Conservation (phyloP, 495 filamentous ascomycete species). For the Clohesyomyces aquaticus region DNA sequence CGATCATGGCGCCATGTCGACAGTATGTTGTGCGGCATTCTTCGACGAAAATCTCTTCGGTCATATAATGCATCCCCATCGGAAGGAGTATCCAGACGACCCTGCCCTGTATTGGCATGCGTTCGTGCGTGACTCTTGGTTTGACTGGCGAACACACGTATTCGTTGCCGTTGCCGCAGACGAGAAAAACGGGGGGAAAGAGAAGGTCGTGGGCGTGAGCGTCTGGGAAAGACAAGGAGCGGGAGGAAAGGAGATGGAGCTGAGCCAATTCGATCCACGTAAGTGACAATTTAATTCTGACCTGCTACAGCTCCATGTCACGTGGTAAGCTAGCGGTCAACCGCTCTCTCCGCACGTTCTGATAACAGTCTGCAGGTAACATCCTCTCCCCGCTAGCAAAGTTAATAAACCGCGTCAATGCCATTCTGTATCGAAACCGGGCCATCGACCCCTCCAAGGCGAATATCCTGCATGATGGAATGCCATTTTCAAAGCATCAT, state of each 20-base stretch:
- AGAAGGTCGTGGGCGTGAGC: slow-evolving; percentile 23
- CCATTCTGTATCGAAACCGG: slow-evolving; percentile 22
- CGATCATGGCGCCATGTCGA: slow-evolving; percentile 15
- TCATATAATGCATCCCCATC: slow-evolving; percentile 30
- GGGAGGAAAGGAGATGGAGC: slow-evolving; percentile 17
- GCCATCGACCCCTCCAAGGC: slow-evolving; percentile 18
- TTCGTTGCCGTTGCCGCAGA: slow-evolving; percentile 8
- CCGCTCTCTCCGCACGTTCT: background rate
- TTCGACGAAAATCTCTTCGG: slow-evolving; percentile 36
- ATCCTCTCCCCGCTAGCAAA: slow-evolving; percentile 3
- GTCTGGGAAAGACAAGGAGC: slow-evolving; percentile 29
- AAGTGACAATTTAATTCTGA: slow-evolving; percentile 11
- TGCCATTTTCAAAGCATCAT: slow-evolving; percentile 23
- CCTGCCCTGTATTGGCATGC: slow-evolving; percentile 9
- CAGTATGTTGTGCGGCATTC: slow-evolving; percentile 14
- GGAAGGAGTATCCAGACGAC: slow-evolving; percentile 29
- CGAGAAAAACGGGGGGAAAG: slow-evolving; percentile 21
- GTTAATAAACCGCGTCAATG: background rate
- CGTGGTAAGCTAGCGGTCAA: too few species aligned
- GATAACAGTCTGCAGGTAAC: slow-evolving; percentile 1
- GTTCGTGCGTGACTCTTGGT: slow-evolving; percentile 16
- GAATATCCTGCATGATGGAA: background rate
- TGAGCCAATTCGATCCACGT: slow-evolving; percentile 26
- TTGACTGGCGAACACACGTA: slow-evolving; percentile 18
- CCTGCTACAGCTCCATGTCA: too few species aligned